Percentiles rank a stretch among this genome's conserved stretches.
phyloP scores from a whole-genome alignment of 1,139 yeast species.

The Yamadazyma dushanensis region DNA sequence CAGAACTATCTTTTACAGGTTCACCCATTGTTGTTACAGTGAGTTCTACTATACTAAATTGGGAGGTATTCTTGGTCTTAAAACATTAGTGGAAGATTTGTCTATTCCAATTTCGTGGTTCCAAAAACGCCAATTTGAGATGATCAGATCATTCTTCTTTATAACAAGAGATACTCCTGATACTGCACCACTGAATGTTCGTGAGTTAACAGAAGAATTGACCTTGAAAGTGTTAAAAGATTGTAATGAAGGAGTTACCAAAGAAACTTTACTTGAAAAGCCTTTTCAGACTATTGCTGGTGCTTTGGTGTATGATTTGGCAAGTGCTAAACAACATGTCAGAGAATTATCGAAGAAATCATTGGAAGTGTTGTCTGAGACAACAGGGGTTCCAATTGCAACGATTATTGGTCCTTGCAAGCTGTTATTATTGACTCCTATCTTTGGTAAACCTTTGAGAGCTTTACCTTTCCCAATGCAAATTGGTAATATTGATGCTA shows the following conservation, averaged over 20 bases:
- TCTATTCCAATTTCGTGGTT: constrained; percentile 73
- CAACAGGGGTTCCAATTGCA: constrained; percentile 68
- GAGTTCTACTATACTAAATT: constrained; percentile 82
- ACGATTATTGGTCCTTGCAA: constrained; percentile 82
- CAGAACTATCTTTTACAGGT: constrained; percentile 73
- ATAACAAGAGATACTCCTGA: constrained; percentile 88
- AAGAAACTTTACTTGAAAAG: constrained; percentile 61
- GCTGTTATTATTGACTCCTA: constrained; percentile 81
- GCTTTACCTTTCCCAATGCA: constrained; percentile 99
- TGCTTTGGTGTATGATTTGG: constrained; percentile 85
- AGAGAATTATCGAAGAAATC: constrained; percentile 81
- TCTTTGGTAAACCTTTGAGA: constrained; percentile 92
- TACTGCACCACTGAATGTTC: constrained; percentile 81
- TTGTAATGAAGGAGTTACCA: constrained; percentile 61
- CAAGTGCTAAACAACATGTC: constrained; percentile 82
- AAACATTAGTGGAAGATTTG: constrained; percentile 68
- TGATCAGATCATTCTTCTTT: constrained; percentile 83
- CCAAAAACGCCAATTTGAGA: constrained; percentile 74
- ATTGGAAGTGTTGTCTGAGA: constrained; percentile 64
- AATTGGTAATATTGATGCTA: constrained; percentile 96
- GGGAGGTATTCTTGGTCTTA: constrained; percentile 86
- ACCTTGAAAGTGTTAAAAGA: constrained; percentile 63
- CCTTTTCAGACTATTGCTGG: constrained; percentile 86
- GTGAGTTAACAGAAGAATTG: constrained; percentile 67
- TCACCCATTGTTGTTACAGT: constrained; percentile 89